These are phyloP conservation scores for Aspergillus affinis DNA, from an alignment of 495 filamentous ascomycete species.

Conservation along the genomic window DNA sequence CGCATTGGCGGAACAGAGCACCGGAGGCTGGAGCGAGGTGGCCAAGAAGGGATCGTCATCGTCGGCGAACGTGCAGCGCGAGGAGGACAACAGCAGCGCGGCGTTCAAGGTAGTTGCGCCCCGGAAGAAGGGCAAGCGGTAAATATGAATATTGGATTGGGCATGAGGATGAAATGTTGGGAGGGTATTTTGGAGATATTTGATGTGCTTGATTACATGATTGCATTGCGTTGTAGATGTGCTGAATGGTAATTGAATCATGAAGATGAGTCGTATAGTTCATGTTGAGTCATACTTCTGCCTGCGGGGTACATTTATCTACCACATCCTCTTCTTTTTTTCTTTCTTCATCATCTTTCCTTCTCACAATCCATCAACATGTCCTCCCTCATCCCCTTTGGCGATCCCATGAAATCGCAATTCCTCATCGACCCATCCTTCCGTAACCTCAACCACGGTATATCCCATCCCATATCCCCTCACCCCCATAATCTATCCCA, in stretches of 20 bases:
- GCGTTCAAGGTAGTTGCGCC: constrained; percentile 86
- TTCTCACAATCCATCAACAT: constrained; percentile 8
- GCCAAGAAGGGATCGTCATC: constrained; percentile 75
- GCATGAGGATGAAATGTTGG: background rate
- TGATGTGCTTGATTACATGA: too few species aligned
- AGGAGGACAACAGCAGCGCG: constrained; percentile 54
- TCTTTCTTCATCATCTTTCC: constrained; percentile 4
- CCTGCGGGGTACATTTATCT: background rate
- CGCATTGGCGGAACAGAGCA: constrained; percentile 44
- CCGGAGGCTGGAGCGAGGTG: constrained; percentile 93
- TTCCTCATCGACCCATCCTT: constrained; percentile 71
- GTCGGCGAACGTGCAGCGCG: constrained; percentile 43
- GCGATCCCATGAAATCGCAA: constrained; percentile 60
- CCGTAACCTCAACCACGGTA: constrained; percentile 83
- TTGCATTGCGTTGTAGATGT: background rate
- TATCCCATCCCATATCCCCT: background rate
- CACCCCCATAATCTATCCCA: background rate
- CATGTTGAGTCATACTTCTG: background rate
- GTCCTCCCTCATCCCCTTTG: constrained; percentile 44
- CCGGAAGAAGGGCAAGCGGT: constrained; percentile 91
- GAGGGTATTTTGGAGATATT: background rate
- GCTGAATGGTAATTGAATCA: background rate
- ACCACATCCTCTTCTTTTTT: background rate
- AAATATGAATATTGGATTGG: constrained; percentile 10
- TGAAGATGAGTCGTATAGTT: too few species aligned